Conservation (phyloP, 106 monocot genomes). For the Acorus gramineus region DNA sequence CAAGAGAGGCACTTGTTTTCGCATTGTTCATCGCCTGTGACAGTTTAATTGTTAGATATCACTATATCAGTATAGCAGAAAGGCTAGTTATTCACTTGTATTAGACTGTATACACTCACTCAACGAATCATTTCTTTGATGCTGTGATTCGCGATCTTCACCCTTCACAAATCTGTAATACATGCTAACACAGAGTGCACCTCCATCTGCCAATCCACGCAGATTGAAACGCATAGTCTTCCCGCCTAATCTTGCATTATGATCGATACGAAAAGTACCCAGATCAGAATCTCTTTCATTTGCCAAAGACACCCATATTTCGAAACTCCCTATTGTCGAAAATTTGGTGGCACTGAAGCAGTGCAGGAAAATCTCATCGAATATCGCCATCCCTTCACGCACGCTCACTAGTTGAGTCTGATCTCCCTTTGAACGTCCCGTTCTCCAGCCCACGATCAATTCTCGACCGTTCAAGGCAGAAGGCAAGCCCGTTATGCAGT, state of each 20-base stretch:
- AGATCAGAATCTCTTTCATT: slow-evolving; percentile 21
- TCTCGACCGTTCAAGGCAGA: slow-evolving; percentile 19
- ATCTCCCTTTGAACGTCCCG: slow-evolving; percentile 32
- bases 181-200: slow-evolving; percentile 16
- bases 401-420: slow-evolving; percentile 27
- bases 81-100: background rate
- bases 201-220: slow-evolving; percentile 26
- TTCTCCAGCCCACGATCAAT: slow-evolving; percentile 39
- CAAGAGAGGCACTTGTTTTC: slow-evolving; percentile 30
- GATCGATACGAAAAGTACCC: slow-evolving; percentile 35
- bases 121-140: background rate
- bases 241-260: slow-evolving; percentile 23
- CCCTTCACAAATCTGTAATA: slow-evolving; percentile 32
- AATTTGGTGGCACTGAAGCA: slow-evolving; percentile 8
- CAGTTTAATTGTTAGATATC: background rate
- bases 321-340: slow-evolving; percentile 14
- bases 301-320: slow-evolving; percentile 29
- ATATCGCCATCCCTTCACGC: slow-evolving; percentile 12
- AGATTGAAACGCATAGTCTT: slow-evolving; percentile 29
- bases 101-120: background rate
- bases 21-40: slow-evolving; percentile 7
- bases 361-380: slow-evolving; percentile 58
- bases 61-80: background rate
- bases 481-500: slow-evolving; percentile 27
- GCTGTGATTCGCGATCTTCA: background rate